Evolutionary conservation across 2,329 filamentous ascomycete genomes (phyloP).

Genomic region (Ophiostoma piceae): DNA sequence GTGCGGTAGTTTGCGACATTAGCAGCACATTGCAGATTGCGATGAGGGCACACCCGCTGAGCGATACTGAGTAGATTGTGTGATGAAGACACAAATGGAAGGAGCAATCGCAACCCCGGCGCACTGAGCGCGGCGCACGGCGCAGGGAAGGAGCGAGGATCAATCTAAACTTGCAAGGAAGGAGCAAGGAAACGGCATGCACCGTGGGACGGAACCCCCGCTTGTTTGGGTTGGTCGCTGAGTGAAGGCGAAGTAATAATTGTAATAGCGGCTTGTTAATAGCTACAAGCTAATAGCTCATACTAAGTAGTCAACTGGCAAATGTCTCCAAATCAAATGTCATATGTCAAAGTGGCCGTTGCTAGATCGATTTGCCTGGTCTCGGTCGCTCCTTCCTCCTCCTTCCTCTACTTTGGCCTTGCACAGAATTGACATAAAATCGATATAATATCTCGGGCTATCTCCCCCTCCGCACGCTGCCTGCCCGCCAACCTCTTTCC

Average conservation of each 20-base stretch:
- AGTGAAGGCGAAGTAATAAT: neutral
- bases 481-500: neutral
- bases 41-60: neutral
- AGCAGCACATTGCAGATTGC: neutral
- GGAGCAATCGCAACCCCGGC: neutral
- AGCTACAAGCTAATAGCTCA: neutral
- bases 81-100: neutral
- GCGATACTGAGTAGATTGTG: neutral
- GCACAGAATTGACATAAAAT: neutral
- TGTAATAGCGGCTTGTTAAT: neutral
- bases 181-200: neutral
- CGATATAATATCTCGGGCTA: constrained; percentile 7
- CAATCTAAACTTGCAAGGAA: constrained; percentile 6
- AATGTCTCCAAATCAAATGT: neutral
- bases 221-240: constrained; percentile 7
- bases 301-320: neutral
- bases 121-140: neutral
- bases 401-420: constrained; percentile 12
- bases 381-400: constrained; percentile 3
- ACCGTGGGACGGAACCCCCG: constrained; percentile 18
- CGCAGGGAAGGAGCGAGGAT: constrained; percentile 8
- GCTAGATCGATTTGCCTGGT: constrained; percentile 1
- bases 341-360: constrained; percentile 2
- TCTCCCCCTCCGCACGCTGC: neutral
- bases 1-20: neutral